A percentile compares a stretch with the other conserved stretches of the same genome.
phyloP scores from a whole-genome alignment of 2,329 filamentous ascomycete species.

The Apiospora arundinis region DNA sequence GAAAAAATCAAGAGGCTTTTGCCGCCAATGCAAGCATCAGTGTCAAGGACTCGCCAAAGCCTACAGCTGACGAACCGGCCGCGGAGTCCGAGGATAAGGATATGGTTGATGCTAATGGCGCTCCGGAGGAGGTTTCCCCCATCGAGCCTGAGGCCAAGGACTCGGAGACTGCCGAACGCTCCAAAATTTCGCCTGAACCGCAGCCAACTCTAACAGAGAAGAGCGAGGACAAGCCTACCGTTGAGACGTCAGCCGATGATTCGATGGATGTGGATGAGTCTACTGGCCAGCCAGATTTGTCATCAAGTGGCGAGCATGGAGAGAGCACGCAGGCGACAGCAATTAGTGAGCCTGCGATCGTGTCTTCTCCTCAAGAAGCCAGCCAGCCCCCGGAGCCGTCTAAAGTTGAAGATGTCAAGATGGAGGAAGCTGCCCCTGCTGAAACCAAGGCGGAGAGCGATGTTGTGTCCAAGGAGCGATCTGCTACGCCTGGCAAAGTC shows the following conservation, averaged over 20 bases:
- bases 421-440: not conserved
- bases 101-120: slow-evolving; percentile 31
- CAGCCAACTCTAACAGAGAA: slow-evolving; percentile 20
- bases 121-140: slow-evolving; percentile 24
- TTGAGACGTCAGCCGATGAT: slow-evolving; percentile 26
- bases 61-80: slow-evolving; percentile 7
- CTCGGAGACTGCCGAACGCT: slow-evolving; percentile 14
- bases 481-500: slow-evolving; percentile 55
- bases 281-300: slow-evolving; percentile 30
- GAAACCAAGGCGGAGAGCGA: slow-evolving; percentile 31
- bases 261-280: slow-evolving; percentile 40
- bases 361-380: slow-evolving; percentile 39
- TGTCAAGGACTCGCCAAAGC: slow-evolving; percentile 28
- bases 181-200: slow-evolving; percentile 22
- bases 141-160: slow-evolving; percentile 14
- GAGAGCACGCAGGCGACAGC: slow-evolving; percentile 34
- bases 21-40: slow-evolving; percentile 31
- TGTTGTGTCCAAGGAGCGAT: slow-evolving; percentile 33
- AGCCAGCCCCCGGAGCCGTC: slow-evolving; percentile 40
- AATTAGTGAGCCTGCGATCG: slow-evolving; percentile 31
- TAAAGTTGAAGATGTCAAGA: slow-evolving; percentile 26
- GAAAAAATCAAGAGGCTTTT: slow-evolving; percentile 34
- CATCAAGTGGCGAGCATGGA: slow-evolving; percentile 31
- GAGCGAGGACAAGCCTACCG: slow-evolving; percentile 20
- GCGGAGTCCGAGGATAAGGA: slow-evolving; percentile 27